These are phyloP conservation scores for Setaria viridis DNA, from an alignment of 202 grass and related monocot genomes.

Conservation along the genomic window DNA sequence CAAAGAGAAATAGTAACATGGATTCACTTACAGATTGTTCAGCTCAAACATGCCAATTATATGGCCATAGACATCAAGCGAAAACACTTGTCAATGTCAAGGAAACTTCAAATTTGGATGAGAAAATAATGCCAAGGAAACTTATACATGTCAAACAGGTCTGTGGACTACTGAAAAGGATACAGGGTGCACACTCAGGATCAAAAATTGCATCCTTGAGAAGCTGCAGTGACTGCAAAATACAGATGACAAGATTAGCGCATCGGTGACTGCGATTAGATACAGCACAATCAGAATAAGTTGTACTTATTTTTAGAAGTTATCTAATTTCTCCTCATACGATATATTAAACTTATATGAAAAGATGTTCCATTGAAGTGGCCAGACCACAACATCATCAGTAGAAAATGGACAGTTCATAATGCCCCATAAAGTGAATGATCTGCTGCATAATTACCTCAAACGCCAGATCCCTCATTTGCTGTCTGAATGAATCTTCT, in stretches of 20 bases:
- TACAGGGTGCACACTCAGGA: constrained; percentile 81
- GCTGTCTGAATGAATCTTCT: constrained; percentile 79
- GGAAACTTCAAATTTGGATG: constrained; percentile 50
- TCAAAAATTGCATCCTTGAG: constrained; percentile 94
- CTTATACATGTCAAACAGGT: constrained; percentile 18
- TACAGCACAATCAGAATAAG: not conserved
- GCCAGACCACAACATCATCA: constrained; percentile 29
- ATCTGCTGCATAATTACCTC: constrained; percentile 58
- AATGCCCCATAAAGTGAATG: constrained; percentile 4
- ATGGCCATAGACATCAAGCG: constrained; percentile 88
- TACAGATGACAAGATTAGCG: constrained; percentile 22
- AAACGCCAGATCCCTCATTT: constrained; percentile 87
- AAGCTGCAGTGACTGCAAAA: constrained; percentile 83
- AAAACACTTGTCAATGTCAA: constrained; percentile 88
- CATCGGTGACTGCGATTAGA: not conserved
- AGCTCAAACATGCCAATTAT: constrained; percentile 99
- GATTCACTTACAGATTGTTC: constrained; percentile 95
- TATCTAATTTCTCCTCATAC: not conserved
- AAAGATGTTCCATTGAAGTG: constrained; percentile 17
- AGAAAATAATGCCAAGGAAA: not conserved
- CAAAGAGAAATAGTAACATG: constrained; percentile 2
- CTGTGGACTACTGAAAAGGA: constrained; percentile 55
- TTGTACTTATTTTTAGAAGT: constrained; percentile 2
- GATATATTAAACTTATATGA: constrained; percentile 10
- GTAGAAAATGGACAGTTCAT: not conserved